Evolutionary conservation across 345 rosid genomes (phyloP).

Genomic region (Alliaria petiolata): DNA sequence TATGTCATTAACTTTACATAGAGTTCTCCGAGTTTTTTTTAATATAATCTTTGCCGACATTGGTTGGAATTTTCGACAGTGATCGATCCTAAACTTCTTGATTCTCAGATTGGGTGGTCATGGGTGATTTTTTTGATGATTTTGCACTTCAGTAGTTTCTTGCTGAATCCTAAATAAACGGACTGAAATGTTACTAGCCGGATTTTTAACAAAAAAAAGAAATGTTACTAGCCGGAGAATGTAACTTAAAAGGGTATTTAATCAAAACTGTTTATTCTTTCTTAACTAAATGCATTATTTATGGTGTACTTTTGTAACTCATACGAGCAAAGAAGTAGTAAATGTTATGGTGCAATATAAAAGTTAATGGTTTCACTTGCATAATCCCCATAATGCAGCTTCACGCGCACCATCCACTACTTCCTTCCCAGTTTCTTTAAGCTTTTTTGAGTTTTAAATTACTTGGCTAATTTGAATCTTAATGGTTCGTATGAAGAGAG

Average conservation of each 20-base stretch:
- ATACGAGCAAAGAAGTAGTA: conserved; percentile 2
- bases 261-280: neutral
- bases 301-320: conserved; percentile 19
- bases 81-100: neutral
- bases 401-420: neutral
- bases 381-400: neutral
- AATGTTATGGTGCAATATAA: conserved; percentile 14
- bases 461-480: neutral
- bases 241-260: conserved; percentile 4
- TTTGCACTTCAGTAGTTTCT: conserved; percentile 15
- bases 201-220: too few relatives aligned
- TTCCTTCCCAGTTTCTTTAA: neutral
- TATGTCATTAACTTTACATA: conserved; percentile 1
- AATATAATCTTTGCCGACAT: conserved; percentile 7
- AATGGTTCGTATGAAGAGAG: conserved; percentile 51
- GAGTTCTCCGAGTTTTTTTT: conserved; percentile 1
- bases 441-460: neutral
- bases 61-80: neutral
- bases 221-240: neutral
- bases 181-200: neutral
- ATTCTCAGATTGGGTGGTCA: neutral
- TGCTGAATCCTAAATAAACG: neutral
- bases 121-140: neutral
- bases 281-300: neutral
- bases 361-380: neutral